These are phyloP conservation scores for Penicillium robsamsonii DNA, from an alignment of 495 filamentous ascomycete genomes.

Conservation along the genomic window DNA sequence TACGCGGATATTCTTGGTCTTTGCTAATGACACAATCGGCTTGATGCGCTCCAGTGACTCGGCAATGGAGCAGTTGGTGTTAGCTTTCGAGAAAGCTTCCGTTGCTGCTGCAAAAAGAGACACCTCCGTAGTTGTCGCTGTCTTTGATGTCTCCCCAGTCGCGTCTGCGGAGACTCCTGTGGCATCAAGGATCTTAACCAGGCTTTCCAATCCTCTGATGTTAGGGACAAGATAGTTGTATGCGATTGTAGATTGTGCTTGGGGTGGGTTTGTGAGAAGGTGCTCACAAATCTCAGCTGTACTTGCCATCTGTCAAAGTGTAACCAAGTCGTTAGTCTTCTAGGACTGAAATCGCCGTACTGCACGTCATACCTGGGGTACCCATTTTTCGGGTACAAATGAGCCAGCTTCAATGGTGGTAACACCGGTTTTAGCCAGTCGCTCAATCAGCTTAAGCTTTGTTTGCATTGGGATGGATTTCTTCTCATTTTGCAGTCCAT, in stretches of 20 bases:
- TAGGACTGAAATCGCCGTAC: neutral
- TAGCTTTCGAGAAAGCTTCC: slow-evolving; percentile 84
- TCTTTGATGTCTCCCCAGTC: slow-evolving; percentile 33
- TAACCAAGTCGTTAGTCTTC: slow-evolving; percentile 7
- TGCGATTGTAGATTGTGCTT: slow-evolving; percentile 62
- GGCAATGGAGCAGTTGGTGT: slow-evolving; percentile 85
- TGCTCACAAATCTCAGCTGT: slow-evolving; percentile 78
- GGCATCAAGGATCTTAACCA: slow-evolving; percentile 45
- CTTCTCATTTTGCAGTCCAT: slow-evolving; percentile 97
- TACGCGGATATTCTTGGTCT: slow-evolving; percentile 67
- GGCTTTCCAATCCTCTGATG: slow-evolving; percentile 66
- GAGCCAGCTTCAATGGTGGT: slow-evolving; percentile 90
- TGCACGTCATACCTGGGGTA: slow-evolving; percentile 69
- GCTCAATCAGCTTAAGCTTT: slow-evolving; percentile 80
- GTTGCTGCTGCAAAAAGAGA: slow-evolving; percentile 92
- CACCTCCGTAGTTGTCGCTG: slow-evolving; percentile 61
- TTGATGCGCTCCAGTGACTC: slow-evolving; percentile 75
- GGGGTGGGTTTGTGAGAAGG: slow-evolving; percentile 59
- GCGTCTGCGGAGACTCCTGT: slow-evolving; percentile 42
- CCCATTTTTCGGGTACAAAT: slow-evolving; percentile 97
- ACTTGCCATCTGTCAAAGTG: slow-evolving; percentile 74
- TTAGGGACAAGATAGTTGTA: slow-evolving; percentile 97
- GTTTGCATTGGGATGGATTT: slow-evolving; percentile 72
- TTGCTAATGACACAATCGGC: slow-evolving; percentile 72
- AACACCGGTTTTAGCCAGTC: slow-evolving; percentile 80